Evolutionary conservation across 768 basidiomycete genomes (phyloP).

Genomic region (Mycena latifolia): DNA sequence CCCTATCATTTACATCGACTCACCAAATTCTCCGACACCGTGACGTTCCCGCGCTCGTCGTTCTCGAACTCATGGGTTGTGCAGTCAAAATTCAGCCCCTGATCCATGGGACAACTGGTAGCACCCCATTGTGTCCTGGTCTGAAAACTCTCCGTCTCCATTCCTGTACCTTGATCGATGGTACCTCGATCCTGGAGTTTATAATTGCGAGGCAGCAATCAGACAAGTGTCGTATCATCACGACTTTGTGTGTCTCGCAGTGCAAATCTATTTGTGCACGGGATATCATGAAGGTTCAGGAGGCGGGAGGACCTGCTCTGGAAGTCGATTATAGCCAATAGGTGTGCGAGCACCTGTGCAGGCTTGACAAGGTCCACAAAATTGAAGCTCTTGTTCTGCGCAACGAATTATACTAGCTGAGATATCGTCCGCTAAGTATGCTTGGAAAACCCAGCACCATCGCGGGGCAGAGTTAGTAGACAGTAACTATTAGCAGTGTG

Average conservation of each 20-base stretch:
- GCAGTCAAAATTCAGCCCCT: conserved; percentile 3
- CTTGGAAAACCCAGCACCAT: no score
- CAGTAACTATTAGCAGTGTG: no score
- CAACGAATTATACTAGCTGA: no score
- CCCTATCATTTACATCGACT: background rate
- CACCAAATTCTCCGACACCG: background rate
- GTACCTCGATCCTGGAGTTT: conserved; percentile 1
- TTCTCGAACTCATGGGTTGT: conserved; percentile 11
- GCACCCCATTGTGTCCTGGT: background rate
- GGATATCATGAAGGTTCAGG: conserved; percentile 1
- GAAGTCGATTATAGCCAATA: no score
- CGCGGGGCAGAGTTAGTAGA: no score
- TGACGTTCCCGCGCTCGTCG: conserved; percentile 7
- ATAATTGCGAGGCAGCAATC: background rate
- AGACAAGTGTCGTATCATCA: background rate
- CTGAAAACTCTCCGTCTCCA: conserved; percentile 7
- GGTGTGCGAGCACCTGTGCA: no score
- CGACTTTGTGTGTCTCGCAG: background rate
- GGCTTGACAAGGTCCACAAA: no score
- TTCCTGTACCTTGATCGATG: conserved; percentile 3
- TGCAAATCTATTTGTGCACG: background rate
- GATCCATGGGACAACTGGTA: background rate
- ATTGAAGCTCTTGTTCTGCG: no score
- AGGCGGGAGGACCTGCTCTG: conserved; percentile 1
- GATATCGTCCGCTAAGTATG: no score